Percentiles rank a stretch among this genome's conserved stretches.
Evolutionary conservation across 2,329 filamentous ascomycete species (phyloP).

Genomic region (Zopfia rhizophila): DNA sequence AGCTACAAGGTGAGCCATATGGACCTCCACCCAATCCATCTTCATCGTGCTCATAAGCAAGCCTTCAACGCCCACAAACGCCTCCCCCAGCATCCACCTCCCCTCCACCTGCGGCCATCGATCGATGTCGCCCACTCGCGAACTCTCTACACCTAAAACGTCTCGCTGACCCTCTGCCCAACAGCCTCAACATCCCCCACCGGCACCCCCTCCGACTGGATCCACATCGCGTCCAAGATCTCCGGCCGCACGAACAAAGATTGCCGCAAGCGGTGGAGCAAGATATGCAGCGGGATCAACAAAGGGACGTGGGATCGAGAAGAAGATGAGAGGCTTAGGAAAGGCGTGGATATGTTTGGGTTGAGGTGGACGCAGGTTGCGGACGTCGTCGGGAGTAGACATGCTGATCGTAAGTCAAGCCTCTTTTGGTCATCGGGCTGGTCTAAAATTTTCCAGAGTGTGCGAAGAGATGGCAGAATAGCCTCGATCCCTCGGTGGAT

Average conservation of each 20-base stretch:
- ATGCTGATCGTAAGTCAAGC: conserved; percentile 36
- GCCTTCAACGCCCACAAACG: too few species aligned
- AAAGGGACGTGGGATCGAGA: conserved; percentile 14
- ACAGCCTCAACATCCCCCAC: too few species aligned
- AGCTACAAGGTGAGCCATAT: too few species aligned
- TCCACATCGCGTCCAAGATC: conserved; percentile 4
- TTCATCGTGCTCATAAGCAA: too few species aligned
- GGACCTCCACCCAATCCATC: too few species aligned
- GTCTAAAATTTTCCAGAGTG: conserved; percentile 37
- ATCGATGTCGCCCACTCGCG: too few species aligned
- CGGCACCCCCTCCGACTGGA: too few species aligned
- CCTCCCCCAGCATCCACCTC: too few species aligned
- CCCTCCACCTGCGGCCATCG: too few species aligned
- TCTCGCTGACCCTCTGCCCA: too few species aligned
- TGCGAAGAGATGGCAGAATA: conserved; percentile 51
- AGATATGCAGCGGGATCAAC: conserved; percentile 8
- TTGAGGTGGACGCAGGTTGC: conserved; percentile 49
- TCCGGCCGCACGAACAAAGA: conserved; percentile 21
- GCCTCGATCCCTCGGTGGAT: conserved; percentile 43
- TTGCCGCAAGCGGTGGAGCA: conserved; percentile 21
- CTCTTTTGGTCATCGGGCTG: not conserved
- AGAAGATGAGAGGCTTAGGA: conserved; percentile 8
- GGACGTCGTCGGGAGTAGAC: conserved; percentile 36
- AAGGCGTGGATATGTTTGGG: too few species aligned
- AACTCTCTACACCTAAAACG: too few species aligned